phyloP scores from a whole-genome alignment of 176 grass and related monocot species.

The Secale cereale region DNA sequence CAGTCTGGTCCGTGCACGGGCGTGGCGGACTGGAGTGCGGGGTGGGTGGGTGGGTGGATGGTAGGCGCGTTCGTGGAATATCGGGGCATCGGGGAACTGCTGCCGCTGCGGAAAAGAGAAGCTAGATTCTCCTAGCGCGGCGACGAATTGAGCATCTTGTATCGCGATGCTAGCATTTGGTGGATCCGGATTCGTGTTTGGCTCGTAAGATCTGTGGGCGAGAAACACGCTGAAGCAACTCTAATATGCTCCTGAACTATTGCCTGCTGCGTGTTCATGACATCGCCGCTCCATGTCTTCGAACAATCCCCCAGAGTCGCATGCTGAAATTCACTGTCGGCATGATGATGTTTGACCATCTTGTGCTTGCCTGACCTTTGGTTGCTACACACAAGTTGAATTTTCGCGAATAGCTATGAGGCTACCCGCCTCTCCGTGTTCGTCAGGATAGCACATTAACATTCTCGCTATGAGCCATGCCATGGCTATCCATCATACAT shows the following conservation, averaged over 20 bases:
- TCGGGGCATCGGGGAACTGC: not conserved
- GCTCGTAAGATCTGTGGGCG: not conserved
- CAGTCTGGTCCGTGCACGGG: conserved; percentile 49
- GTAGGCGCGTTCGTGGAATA: conserved; percentile 15
- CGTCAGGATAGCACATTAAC: not conserved
- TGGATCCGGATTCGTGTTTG: not conserved
- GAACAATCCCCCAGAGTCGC: not conserved
- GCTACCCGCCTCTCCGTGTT: not conserved
- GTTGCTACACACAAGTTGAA: not conserved
- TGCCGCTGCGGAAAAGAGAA: not conserved
- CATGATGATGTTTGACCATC: not conserved
- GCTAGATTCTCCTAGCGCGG: not conserved
- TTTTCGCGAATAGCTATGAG: not conserved
- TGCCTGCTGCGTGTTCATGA: not conserved
- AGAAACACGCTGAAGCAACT: not conserved
- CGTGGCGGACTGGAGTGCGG: not conserved
- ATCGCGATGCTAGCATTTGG: not conserved
- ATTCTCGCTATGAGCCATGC: not conserved
- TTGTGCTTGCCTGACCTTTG: not conserved
- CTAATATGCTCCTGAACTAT: not conserved
- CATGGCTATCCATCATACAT: not conserved
- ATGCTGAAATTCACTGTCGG: not conserved
- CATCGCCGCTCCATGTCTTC: not conserved
- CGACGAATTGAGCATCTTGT: not conserved
- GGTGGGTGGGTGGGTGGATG: not conserved